Base-by-base conservation (phyloP, 257 asterid species). In the Ilex asprella region DNA sequence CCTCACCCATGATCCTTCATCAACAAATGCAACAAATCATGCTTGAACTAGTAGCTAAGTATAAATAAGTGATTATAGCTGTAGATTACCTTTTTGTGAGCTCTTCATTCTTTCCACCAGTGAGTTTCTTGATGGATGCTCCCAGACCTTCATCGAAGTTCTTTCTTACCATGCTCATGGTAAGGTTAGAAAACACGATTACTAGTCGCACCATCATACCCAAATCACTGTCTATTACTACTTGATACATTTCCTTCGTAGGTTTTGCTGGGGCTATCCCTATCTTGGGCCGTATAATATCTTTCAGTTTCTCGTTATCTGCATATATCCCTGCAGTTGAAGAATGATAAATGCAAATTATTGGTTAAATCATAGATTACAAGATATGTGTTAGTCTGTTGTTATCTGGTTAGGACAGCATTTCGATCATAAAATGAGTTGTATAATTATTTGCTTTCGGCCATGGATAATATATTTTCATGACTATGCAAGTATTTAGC, bases 81-180 rank as follows among this genome's bases (percentile, higher is more conserved):
- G 41, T 35, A 35, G n/a, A 30, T 9, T 81, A 86, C 90, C 55
- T 82, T 43, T 88, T 83, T 1, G 86, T 81, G 62, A 86, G 88
- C 62, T 86, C 88, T 16, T 77, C 85, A 35, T 82, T 78, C 76
- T 79, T 88, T 31, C 79, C 86, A 49, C 89, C 93, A 6, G 86
- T 84, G 62, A 86, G 86, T 72, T 84, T 88, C 89, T 84, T 83
- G 66, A 88, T 85, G 59, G 92, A 73, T 54, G 88, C 78, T 76
- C 95, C 90, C 1, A 85, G 62, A 58, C 89, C 86, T 73, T 82
- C 91, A 31, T 83, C 80, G 46, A 88, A 85, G 77, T 70, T 85
- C 47, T 80, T 86, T 67, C 85, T 78, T 6, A 83, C 89, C 89
- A 81, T 84, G 81, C 71, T 88, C 88, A 82, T 84, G 46, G 96